A percentile compares a stretch with the other conserved stretches of the same genome.
Evolutionary conservation across 257 asterid species (phyloP).

Genomic region (Nicotiana benthamiana): DNA sequence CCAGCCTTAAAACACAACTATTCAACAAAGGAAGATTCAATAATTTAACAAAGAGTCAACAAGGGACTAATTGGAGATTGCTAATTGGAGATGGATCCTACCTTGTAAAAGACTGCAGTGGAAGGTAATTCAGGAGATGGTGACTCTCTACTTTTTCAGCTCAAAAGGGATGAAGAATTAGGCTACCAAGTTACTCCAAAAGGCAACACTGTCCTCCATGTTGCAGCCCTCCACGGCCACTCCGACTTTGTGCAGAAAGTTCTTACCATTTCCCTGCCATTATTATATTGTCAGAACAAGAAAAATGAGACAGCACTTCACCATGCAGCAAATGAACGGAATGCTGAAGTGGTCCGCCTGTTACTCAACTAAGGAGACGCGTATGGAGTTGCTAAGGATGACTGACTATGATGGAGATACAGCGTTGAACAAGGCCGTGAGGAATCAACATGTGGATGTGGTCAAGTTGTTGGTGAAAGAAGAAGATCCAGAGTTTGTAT

Average conservation of each 20-base stretch:
- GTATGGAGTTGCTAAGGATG: not conserved
- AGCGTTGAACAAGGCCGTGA: conserved; percentile 10
- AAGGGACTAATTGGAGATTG: no score
- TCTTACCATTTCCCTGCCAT: not conserved
- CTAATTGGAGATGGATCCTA: not conserved
- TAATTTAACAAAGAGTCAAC: no score
- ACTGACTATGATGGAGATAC: not conserved
- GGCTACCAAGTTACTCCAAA: not conserved
- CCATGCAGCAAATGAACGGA: not conserved
- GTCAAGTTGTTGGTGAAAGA: not conserved
- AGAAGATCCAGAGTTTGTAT: not conserved
- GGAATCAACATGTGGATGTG: not conserved
- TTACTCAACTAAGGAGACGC: not conserved
- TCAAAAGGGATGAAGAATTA: not conserved
- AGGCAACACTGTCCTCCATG: not conserved
- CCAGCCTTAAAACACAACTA: no score
- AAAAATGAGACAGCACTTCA: not conserved
- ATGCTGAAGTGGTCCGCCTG: not conserved
- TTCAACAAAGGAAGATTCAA: no score
- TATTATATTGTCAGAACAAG: not conserved
- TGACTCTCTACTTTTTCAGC: not conserved
- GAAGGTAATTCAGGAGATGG: not conserved
- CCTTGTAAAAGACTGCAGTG: not conserved
- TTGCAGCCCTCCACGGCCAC: not conserved
- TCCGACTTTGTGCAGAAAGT: not conserved